Conservation (phyloP, 768 basidiomycete species). For the Fomitopsis serialis region DNA sequence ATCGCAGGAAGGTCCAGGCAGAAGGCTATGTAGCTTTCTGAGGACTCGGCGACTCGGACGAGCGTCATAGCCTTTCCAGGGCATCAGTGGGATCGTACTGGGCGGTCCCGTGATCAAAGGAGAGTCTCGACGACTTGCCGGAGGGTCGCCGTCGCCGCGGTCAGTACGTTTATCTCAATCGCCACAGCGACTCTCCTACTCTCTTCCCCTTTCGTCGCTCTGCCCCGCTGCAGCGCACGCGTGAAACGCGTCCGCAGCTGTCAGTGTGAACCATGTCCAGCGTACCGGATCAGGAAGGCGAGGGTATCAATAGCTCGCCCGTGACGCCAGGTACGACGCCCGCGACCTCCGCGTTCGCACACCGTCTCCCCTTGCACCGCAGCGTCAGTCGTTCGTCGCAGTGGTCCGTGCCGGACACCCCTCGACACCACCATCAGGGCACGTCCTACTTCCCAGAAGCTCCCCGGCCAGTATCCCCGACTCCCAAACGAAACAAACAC, state of each 20-base stretch:
- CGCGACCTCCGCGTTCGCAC: constrained; percentile 8
- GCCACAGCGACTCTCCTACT: no score
- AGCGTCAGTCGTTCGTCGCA: constrained; percentile 46
- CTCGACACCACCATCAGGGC: constrained; percentile 61
- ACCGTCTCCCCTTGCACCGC: constrained; percentile 19
- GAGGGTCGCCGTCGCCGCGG: no score
- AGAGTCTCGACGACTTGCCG: no score
- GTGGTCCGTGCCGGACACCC: constrained; percentile 53
- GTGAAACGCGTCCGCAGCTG: background rate
- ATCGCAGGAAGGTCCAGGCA: no score
- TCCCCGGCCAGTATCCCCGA: constrained; percentile 39
- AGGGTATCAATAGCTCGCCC: background rate
- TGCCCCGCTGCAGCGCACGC: background rate
- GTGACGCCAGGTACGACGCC: constrained; percentile 12
- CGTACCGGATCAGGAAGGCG: constrained; percentile 1
- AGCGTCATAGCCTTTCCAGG: no score
- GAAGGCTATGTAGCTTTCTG: no score
- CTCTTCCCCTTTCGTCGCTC: background rate
- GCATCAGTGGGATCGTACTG: no score
- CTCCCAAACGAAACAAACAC: constrained; percentile 36
- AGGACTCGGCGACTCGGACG: no score
- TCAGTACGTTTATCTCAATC: no score
- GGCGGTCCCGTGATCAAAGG: no score
- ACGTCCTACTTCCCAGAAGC: constrained; percentile 56
- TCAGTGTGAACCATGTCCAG: background rate